Conservation (phyloP, 148 eudicot genomes). For the Dysphania ambrosioides region DNA sequence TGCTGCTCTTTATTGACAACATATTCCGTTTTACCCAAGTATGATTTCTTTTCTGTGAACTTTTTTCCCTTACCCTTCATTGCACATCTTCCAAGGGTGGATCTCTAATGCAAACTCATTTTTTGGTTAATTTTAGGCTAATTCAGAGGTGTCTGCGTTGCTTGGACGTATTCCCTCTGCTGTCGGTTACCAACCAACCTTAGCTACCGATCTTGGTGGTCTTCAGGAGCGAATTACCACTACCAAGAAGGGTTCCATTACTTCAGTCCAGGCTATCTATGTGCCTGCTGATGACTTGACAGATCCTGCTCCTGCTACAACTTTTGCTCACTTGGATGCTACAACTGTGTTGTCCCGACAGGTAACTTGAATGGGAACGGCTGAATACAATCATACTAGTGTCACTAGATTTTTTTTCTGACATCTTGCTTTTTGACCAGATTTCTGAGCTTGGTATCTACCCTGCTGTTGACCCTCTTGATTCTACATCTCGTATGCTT, state of each 20-base stretch:
- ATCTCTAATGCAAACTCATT: slow-evolving; percentile 40
- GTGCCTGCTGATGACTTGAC: slow-evolving; percentile 95
- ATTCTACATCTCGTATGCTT: slow-evolving; percentile 97
- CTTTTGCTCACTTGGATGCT: slow-evolving; percentile 99
- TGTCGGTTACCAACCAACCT: slow-evolving; percentile 95
- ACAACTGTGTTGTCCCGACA: slow-evolving; percentile 93
- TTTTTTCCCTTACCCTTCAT: background rate
- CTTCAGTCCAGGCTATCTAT: slow-evolving; percentile 95
- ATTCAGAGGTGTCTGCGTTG: slow-evolving; percentile 97
- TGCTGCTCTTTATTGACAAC: slow-evolving; percentile 94
- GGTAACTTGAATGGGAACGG: slow-evolving; percentile 27
- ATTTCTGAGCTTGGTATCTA: slow-evolving; percentile 99
- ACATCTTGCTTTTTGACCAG: slow-evolving; percentile 28
- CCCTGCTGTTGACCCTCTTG: slow-evolving; percentile 96
- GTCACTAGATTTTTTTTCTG: background rate
- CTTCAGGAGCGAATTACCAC: slow-evolving; percentile 98
- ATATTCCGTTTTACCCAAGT: slow-evolving; percentile 98
- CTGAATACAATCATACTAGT: background rate
- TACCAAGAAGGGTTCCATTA: slow-evolving; percentile 91
- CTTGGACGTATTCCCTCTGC: slow-evolving; percentile 99
- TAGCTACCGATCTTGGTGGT: slow-evolving; percentile 98
- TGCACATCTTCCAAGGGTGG: background rate
- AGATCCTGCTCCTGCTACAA: slow-evolving; percentile 86
- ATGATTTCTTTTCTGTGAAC: background rate
- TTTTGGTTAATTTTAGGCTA: slow-evolving; percentile 47